Conservation (phyloP, 371 early-diverging fungal genomes). For the Apophysomyces ossiformis region DNA sequence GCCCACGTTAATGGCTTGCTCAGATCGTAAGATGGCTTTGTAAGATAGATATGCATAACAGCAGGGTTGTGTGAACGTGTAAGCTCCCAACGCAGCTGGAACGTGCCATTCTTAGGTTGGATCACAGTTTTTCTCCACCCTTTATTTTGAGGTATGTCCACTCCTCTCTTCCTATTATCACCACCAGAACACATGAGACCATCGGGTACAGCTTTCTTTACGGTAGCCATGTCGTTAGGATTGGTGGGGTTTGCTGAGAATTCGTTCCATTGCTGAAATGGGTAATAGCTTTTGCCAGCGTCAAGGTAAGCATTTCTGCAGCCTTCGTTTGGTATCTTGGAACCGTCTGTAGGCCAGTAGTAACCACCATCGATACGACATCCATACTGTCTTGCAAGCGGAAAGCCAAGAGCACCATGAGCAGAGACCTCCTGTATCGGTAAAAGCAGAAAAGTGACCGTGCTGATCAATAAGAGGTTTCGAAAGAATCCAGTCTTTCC, state of each 20-base stretch:
- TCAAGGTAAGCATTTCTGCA: slow-evolving; percentile 6
- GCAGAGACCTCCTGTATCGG: slow-evolving; percentile 3
- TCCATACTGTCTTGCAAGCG: slow-evolving; percentile 10
- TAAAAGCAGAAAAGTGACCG: background rate
- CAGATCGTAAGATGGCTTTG: slow-evolving; percentile 6
- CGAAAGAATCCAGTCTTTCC: no score
- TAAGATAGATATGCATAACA: background rate
- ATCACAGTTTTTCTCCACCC: background rate
- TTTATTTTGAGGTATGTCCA: background rate
- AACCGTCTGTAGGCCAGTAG: slow-evolving; percentile 6
- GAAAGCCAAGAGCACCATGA: slow-evolving; percentile 9
- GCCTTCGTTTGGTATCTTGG: background rate
- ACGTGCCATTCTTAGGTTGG: background rate
- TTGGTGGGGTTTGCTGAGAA: slow-evolving; percentile 7
- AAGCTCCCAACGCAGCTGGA: slow-evolving; percentile 12
- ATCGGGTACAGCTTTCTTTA: background rate
- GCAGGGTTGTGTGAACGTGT: slow-evolving; percentile 11
- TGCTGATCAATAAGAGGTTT: no score
- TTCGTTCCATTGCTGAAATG: slow-evolving; percentile 11
- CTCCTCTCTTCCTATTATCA: background rate
- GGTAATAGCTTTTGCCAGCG: slow-evolving; percentile 7
- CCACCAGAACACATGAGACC: slow-evolving; percentile 3
- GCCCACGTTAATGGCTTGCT: slow-evolving; percentile 1
- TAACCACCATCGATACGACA: background rate
- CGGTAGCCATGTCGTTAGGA: background rate